Percentiles rank a stretch among this genome's conserved stretches.
phyloP scores from a whole-genome alignment of 257 asterid species.

The Rauvolfia tetraphylla region DNA sequence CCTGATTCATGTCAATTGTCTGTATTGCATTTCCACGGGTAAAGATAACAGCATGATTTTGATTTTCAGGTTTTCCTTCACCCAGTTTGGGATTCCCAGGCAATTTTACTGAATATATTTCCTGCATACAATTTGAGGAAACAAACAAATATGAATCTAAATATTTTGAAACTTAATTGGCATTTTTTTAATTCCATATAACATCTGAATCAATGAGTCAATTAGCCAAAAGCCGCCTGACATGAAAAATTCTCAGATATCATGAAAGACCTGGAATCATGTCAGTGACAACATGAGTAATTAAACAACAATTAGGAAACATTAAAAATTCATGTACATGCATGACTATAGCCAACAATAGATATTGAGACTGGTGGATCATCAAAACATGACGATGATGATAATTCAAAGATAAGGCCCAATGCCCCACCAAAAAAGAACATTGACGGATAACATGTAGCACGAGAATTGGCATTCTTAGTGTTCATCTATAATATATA shows the following conservation, averaged over 20 bases:
- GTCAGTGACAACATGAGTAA: neutral
- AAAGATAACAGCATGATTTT: constrained; percentile 89
- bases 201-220: neutral
- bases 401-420: neutral
- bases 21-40: constrained; percentile 98
- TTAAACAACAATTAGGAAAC: neutral
- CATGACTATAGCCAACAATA: neutral
- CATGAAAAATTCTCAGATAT: neutral
- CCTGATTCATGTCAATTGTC: constrained; percentile 99
- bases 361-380: neutral
- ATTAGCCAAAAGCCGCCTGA: neutral
- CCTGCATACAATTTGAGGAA: constrained; percentile 42
- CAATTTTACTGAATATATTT: constrained; percentile 83
- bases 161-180: constrained; percentile 7
- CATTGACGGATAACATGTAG: neutral
- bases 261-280: neutral
- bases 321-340: too few species aligned
- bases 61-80: constrained; percentile 99
- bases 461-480: neutral
- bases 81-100: constrained; percentile 99
- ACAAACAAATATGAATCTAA: constrained; percentile 1
- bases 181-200: constrained; percentile 17
- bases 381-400: neutral
- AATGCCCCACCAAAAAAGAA: neutral
- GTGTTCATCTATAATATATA: neutral